Conservation (phyloP, 768 basidiomycete genomes). For the Boletus sp. region DNA sequence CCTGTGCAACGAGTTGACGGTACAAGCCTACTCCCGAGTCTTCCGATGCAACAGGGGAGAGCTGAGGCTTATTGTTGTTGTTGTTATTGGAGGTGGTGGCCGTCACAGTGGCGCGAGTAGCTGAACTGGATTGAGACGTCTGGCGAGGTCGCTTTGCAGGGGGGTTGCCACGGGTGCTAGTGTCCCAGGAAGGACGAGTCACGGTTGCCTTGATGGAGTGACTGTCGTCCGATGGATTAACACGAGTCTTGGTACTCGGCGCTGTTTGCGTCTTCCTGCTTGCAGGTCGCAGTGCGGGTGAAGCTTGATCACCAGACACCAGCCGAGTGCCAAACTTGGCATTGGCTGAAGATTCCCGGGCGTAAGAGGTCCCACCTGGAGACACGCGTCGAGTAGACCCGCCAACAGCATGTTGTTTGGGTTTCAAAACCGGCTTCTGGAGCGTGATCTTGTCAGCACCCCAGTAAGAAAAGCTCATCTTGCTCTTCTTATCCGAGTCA, state of each 20-base stretch:
- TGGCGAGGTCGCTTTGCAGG: constrained; percentile 63
- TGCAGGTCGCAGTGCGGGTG: constrained; percentile 49
- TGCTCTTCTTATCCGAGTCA: constrained; percentile 86
- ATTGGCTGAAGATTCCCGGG: constrained; percentile 80
- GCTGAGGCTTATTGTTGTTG: constrained; percentile 36
- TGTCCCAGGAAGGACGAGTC: constrained; percentile 73
- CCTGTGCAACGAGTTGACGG: constrained; percentile 76
- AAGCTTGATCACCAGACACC: constrained; percentile 55
- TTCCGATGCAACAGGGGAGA: constrained; percentile 65
- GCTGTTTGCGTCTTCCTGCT: constrained; percentile 57
- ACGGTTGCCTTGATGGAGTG: constrained; percentile 70
- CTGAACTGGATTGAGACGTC: constrained; percentile 69
- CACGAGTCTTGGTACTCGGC: constrained; percentile 41
- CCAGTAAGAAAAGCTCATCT: constrained; percentile 95
- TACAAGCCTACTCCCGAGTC: constrained; percentile 86
- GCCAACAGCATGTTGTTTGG: constrained; percentile 34
- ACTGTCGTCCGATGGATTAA: constrained; percentile 61
- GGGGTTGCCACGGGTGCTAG: constrained; percentile 49
- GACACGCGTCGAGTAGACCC: constrained; percentile 37
- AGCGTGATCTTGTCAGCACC: constrained; percentile 89
- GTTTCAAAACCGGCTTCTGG: constrained; percentile 70
- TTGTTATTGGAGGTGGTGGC: constrained; percentile 26
- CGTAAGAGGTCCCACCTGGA: constrained; percentile 56
- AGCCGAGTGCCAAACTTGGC: constrained; percentile 91
- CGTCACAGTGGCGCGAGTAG: constrained; percentile 41